Percentiles rank a stretch among this genome's conserved stretches.
Conservation (phyloP, 192 early-diverging fungal genomes). For the Radiomyces spectabilis region DNA sequence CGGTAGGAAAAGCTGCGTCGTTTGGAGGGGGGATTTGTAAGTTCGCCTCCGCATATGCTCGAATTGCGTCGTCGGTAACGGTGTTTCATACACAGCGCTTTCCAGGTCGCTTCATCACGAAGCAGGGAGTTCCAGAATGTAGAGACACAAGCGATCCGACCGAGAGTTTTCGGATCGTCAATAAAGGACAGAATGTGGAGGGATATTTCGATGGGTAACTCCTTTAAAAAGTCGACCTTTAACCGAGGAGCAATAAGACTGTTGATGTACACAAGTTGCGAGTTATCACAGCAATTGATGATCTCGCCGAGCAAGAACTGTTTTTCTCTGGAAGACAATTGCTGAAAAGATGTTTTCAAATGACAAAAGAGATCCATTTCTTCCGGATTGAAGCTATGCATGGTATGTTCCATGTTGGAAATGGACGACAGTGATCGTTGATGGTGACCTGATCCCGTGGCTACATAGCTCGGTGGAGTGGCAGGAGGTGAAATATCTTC, state of each 20-base stretch:
- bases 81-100: slow-evolving; percentile 30
- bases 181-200: slow-evolving; percentile 83
- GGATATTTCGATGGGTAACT: slow-evolving; percentile 65
- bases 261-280: slow-evolving; percentile 40
- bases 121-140: slow-evolving; percentile 47
- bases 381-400: slow-evolving; percentile 12
- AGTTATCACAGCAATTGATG: slow-evolving; percentile 39
- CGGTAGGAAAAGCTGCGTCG: slow-evolving; percentile 36
- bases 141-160: slow-evolving; percentile 64
- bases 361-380: slow-evolving; percentile 14
- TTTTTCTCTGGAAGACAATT: slow-evolving; percentile 19
- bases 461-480: slow-evolving; percentile 14
- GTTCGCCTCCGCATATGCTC: slow-evolving; percentile 20
- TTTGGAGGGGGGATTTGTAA: slow-evolving; percentile 22
- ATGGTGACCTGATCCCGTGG: background rate
- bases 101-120: slow-evolving; percentile 40
- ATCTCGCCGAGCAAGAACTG: slow-evolving; percentile 34
- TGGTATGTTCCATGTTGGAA: slow-evolving; percentile 11
- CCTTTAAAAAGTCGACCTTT: slow-evolving; percentile 84
- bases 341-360: slow-evolving; percentile 30
- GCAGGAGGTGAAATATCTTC: slow-evolving; percentile 27
- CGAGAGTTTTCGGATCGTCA: slow-evolving; percentile 71
- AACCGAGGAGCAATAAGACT: slow-evolving; percentile 51
- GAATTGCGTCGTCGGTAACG: slow-evolving; percentile 27
- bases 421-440: slow-evolving; percentile 10